These are phyloP conservation scores for Dichomitus squalens DNA, from an alignment of 1,284 basidiomycete genomes.

Conservation along the genomic window DNA sequence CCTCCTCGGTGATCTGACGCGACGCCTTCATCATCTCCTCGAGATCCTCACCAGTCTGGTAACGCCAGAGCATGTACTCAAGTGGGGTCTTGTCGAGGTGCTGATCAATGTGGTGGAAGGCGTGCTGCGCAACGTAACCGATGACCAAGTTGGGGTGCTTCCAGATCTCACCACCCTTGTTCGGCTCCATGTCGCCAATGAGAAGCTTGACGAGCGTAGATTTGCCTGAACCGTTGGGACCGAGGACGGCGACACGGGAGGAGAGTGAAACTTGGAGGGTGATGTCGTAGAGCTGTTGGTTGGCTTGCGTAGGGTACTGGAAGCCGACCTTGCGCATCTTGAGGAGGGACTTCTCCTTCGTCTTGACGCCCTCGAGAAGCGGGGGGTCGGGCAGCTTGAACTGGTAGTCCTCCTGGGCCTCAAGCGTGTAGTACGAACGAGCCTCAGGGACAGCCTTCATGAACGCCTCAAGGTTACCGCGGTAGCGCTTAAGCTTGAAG, in stretches of 20 bases:
- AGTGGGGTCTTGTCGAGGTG: constrained; percentile 98
- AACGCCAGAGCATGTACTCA: constrained; percentile 99
- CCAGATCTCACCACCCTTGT: constrained; percentile 97
- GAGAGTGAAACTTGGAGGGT: constrained; percentile 95
- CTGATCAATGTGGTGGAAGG: constrained; percentile 98
- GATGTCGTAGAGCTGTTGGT: constrained; percentile 94
- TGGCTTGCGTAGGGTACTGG: constrained; percentile 88
- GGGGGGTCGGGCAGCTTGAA: constrained; percentile 97
- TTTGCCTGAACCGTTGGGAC: constrained; percentile 98
- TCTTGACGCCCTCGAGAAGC: constrained; percentile 98
- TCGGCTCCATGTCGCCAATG: constrained; percentile 96
- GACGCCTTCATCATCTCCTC: constrained; percentile 94
- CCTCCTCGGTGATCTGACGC: constrained; percentile 87
- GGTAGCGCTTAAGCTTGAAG: constrained; percentile 98
- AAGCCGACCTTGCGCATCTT: constrained; percentile 99
- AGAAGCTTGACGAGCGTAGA: constrained; percentile 99
- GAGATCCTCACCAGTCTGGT: constrained; percentile 98
- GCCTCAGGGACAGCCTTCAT: constrained; percentile 96
- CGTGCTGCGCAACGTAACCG: constrained; percentile 98
- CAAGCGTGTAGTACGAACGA: constrained; percentile 96
- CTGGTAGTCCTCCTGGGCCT: constrained; percentile 93
- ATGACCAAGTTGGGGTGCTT: constrained; percentile 99
- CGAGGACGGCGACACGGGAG: constrained; percentile 95
- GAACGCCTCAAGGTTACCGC: constrained; percentile 96
- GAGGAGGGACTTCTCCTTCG: constrained; percentile 96